Conservation (phyloP, 2,329 filamentous ascomycete genomes). For the Erysiphe pulchra region DNA sequence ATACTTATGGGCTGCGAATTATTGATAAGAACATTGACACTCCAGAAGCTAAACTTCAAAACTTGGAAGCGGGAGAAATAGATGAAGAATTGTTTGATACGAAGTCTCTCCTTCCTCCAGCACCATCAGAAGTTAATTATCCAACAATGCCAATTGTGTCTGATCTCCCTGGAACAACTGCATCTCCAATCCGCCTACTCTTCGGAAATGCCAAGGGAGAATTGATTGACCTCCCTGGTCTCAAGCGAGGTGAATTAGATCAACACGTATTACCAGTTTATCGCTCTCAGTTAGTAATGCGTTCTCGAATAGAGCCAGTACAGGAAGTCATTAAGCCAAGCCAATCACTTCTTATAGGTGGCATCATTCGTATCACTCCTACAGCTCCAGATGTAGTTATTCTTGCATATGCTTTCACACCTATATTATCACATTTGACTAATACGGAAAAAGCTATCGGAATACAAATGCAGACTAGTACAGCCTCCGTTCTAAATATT, state of each 20-base stretch:
- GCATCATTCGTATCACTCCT: slow-evolving; percentile 71
- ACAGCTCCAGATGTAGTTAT: slow-evolving; percentile 36
- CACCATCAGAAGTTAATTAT: slow-evolving; percentile 45
- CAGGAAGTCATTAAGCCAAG: slow-evolving; percentile 48
- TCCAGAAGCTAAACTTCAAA: slow-evolving; percentile 2
- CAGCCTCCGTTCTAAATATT: slow-evolving; percentile 36
- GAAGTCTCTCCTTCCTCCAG: slow-evolving; percentile 43
- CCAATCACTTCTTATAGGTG: slow-evolving; percentile 62
- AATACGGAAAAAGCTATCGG: slow-evolving; percentile 53
- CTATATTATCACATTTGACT: slow-evolving; percentile 51
- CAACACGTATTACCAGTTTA: slow-evolving; percentile 41
- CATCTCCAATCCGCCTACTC: slow-evolving; percentile 76
- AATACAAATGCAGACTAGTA: slow-evolving; percentile 38
- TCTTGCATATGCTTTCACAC: slow-evolving; percentile 68
- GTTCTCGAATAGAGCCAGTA: slow-evolving; percentile 42
- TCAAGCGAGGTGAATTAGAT: slow-evolving; percentile 50
- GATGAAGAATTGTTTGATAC: slow-evolving; percentile 6
- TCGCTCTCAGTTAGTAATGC: slow-evolving; percentile 52
- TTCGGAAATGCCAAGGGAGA: slow-evolving; percentile 74
- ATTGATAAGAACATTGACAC: not conserved
- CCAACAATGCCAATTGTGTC: slow-evolving; percentile 73
- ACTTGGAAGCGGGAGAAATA: slow-evolving; percentile 3
- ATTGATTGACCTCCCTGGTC: slow-evolving; percentile 73
- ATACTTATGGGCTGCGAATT: not conserved
- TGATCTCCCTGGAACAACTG: slow-evolving; percentile 72